Base-by-base conservation (phyloP, 805 yeast genomes). In the Cyberlindnera lachancei region DNA sequence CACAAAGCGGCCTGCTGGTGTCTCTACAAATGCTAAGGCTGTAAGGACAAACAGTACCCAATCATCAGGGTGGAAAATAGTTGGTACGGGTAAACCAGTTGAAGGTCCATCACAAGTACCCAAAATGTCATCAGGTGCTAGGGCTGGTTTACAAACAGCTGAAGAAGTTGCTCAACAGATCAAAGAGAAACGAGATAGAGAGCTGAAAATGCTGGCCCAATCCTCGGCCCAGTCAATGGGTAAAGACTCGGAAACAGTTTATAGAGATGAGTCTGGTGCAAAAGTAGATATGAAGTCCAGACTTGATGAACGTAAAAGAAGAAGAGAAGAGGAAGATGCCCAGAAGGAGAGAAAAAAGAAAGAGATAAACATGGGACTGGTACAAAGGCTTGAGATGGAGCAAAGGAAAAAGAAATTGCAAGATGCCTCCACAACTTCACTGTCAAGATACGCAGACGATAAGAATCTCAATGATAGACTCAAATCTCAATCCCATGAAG, bases 201-300 rank as follows among this genome's bases (percentile, higher is more conserved):
- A 51, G 18, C 34, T 36, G 22, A 30, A 27, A 36, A 44, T 37
- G 31, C 23, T 52, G 6, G 33, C 37, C 35, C 16, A 24, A 9
- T 19, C 25, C 25, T 40, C 37, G 5, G 29, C 33, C 5, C 25
- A 35, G n/a, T 40, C 29, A 6, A 30, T 34, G 21, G 47, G 42
- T 1, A 31, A 25, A 11, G 37, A 43, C 13, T 38, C 44, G 7
- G 52, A 56, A 25, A 75, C 81, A 0, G 59, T 74, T 1, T 70
- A 68, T 45, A 68, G 92, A 62, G 90, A 82, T 48, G 57, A 68
- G 3, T 48, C 65, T 2, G 94, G 94, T 13, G 58, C 70, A 20
- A 62, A 59, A 15, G 57, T 79, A 4, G 68, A 73, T 40, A 51
- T 68, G 30, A 50, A 56, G 15, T 42, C 40, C 24, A 37, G 45